phyloP scores from a whole-genome alignment of 495 filamentous ascomycete genomes.

The Xylaria castorea region DNA sequence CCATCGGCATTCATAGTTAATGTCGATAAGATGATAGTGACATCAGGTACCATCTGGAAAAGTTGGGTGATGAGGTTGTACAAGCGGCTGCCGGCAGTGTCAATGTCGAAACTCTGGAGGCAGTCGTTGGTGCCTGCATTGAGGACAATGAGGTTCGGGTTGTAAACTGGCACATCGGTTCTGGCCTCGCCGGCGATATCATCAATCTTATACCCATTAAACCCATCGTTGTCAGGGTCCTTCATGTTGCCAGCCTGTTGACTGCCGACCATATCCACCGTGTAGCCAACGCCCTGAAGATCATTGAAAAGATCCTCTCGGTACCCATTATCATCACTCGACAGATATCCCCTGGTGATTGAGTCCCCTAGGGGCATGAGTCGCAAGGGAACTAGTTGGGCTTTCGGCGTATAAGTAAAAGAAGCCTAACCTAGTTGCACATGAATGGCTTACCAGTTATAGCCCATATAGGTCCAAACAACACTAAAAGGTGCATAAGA shows the following conservation, averaged over 20 bases:
- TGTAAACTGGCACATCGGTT: neutral
- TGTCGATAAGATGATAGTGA: neutral
- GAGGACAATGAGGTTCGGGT: neutral
- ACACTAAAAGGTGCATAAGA: neutral
- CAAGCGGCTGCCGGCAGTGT: neutral
- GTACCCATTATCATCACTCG: neutral
- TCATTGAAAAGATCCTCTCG: neutral
- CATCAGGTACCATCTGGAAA: neutral
- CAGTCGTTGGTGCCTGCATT: conserved; percentile 6
- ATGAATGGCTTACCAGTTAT: neutral
- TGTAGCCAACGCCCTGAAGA: neutral
- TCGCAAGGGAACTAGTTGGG: neutral
- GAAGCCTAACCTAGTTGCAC: neutral
- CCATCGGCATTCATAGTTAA: neutral
- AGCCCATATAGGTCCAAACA: neutral
- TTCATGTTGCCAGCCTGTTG: neutral
- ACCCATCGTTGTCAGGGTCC: neutral
- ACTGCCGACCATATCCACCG: neutral
- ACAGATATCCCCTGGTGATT: neutral
- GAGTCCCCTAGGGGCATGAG: neutral
- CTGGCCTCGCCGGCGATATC: neutral
- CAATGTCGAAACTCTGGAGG: neutral
- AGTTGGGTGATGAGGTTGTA: neutral
- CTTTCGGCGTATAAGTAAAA: neutral
- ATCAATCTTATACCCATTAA: neutral